phyloP scores from a whole-genome alignment of 805 yeast species.

The Kluyveromyces nonfermentans region DNA sequence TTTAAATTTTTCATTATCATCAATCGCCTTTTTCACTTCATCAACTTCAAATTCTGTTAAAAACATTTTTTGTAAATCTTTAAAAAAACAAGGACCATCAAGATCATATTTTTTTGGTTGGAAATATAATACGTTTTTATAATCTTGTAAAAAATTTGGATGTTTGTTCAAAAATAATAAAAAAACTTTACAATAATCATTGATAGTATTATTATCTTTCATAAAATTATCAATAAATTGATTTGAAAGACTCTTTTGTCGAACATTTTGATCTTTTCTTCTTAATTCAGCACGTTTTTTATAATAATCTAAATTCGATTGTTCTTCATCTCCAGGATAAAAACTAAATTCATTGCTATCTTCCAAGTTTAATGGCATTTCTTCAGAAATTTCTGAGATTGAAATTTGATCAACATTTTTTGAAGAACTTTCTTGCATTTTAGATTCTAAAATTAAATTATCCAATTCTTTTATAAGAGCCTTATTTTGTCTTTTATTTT shows the following conservation, averaged over 20 bases:
- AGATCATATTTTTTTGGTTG: neutral
- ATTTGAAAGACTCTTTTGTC: neutral
- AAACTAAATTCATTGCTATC: neutral
- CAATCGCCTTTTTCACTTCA: neutral
- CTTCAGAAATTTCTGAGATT: neutral
- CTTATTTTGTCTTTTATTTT: too few species aligned
- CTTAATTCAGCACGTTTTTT: neutral
- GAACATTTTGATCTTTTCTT: neutral
- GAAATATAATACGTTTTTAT: neutral
- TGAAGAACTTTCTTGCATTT: neutral
- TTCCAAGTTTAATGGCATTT: neutral
- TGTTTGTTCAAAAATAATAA: neutral
- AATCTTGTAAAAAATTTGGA: slow-evolving; percentile 1
- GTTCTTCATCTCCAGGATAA: neutral
- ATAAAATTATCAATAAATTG: neutral
- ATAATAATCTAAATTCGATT: too few species aligned
- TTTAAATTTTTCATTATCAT: neutral
- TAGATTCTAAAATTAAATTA: neutral
- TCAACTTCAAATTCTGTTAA: neutral
- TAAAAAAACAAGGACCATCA: slow-evolving; percentile 1
- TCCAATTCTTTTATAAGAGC: neutral
- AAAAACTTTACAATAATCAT: neutral
- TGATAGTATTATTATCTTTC: neutral
- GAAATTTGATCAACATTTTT: neutral
- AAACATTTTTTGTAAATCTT: neutral